Evolutionary conservation across 2,329 filamentous ascomycete species (phyloP).

Genomic region (Reticulascus tulasneorum): DNA sequence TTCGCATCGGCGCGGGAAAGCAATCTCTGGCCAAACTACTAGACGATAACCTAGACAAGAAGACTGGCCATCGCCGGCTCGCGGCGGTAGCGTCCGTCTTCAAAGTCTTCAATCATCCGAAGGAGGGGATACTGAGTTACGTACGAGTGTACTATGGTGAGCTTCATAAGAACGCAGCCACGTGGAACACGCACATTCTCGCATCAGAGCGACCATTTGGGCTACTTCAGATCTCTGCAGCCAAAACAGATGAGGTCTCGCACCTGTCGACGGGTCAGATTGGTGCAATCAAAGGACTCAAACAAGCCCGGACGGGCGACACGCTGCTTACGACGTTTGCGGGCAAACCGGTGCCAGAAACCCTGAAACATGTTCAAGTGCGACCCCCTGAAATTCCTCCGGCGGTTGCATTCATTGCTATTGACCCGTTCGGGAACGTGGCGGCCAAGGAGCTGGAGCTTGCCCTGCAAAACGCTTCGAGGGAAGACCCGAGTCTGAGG

Average conservation of each 20-base stretch:
- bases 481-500: conserved; percentile 90
- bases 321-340: conserved; percentile 74
- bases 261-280: conserved; percentile 84
- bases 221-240: conserved; percentile 85
- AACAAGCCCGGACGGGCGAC: conserved; percentile 88
- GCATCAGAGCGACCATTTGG: conserved; percentile 76
- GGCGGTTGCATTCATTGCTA: conserved; percentile 92
- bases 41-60: conserved; percentile 24
- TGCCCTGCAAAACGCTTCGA: conserved; percentile 70
- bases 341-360: conserved; percentile 59
- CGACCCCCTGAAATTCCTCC: conserved; percentile 86
- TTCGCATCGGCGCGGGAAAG: conserved; percentile 61
- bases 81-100: conserved; percentile 68
- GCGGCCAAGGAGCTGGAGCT: conserved; percentile 78
- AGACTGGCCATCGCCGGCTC: conserved; percentile 25
- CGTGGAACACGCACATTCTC: conserved; percentile 85
- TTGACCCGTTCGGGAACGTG: conserved; percentile 73
- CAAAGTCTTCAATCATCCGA: conserved; percentile 88
- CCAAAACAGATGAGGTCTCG: conserved; percentile 78
- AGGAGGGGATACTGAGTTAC: conserved; percentile 84
- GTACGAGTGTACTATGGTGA: conserved; percentile 87
- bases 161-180: conserved; percentile 66
- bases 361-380: conserved; percentile 72
- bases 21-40: conserved; percentile 34
- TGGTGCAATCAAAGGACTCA: conserved; percentile 86